Evolutionary conservation across 2,329 filamentous ascomycete species (phyloP).

Genomic region (Salinomyces thailandicus): DNA sequence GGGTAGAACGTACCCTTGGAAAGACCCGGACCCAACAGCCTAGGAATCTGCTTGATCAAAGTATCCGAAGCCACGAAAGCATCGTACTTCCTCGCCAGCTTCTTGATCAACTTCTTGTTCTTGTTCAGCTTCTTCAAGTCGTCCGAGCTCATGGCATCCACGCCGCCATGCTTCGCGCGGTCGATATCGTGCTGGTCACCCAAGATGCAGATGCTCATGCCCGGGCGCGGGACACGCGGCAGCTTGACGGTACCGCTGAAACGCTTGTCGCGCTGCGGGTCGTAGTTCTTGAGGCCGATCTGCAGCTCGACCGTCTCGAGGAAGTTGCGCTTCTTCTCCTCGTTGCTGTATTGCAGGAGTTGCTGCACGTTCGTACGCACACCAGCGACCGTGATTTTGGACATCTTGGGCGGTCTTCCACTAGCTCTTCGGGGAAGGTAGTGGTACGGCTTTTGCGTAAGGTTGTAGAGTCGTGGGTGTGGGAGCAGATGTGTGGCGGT

Average conservation of each 20-base stretch:
- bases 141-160: constrained; percentile 96
- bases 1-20: constrained; percentile 67
- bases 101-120: constrained; percentile 99
- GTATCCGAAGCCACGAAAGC: constrained; percentile 95
- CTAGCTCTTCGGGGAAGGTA: constrained; percentile 25
- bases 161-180: constrained; percentile 96
- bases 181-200: constrained; percentile 98
- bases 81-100: constrained; percentile 99
- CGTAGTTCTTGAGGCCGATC: constrained; percentile 93
- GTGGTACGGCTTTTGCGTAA: constrained; percentile 29
- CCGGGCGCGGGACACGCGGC: constrained; percentile 79
- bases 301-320: constrained; percentile 56
- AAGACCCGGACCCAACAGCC: constrained; percentile 97
- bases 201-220: constrained; percentile 83
- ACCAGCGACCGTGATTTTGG: constrained; percentile 81
- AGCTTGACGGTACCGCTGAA: constrained; percentile 99
- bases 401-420: constrained; percentile 53
- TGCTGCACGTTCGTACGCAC: constrained; percentile 89
- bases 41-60: constrained; percentile 99
- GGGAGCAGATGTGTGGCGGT: not conserved
- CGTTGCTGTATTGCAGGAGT: constrained; percentile 75
- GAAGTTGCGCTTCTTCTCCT: constrained; percentile 34
- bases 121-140: constrained; percentile 99
- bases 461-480: too few species aligned
- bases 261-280: constrained; percentile 99